Conservation (phyloP, 148 eudicot genomes). For the Camellia lanceoleosa region DNA sequence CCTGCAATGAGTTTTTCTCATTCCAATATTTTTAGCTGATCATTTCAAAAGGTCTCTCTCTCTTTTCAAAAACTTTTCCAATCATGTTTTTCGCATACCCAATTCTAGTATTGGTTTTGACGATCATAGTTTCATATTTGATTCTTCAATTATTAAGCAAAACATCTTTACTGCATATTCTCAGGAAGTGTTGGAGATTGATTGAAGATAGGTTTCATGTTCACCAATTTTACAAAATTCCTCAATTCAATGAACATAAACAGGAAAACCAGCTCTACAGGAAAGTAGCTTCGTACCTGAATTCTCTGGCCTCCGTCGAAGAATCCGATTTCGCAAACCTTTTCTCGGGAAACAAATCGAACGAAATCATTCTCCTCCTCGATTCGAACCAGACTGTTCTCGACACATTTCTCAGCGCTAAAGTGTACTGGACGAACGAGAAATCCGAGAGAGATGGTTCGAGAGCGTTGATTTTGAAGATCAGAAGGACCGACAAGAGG, state of each 20-base stretch:
- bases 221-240: conserved; percentile 46
- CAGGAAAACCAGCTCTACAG: conserved; percentile 54
- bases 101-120: not conserved
- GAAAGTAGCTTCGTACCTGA: conserved; percentile 44
- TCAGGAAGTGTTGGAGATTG: conserved; percentile 18
- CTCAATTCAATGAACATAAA: conserved; percentile 45
- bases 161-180: conserved; percentile 27
- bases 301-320: conserved; percentile 43
- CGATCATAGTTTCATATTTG: not conserved
- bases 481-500: conserved; percentile 49
- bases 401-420: conserved; percentile 45
- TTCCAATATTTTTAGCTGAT: too few relatives aligned
- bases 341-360: conserved; percentile 44
- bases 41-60: too few relatives aligned
- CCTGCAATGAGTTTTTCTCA: too few relatives aligned
- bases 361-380: conserved; percentile 46
- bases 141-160: conserved; percentile 26
- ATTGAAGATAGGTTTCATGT: conserved; percentile 35
- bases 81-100: not conserved
- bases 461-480: conserved; percentile 38
- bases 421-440: conserved; percentile 34
- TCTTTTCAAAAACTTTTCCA: too few relatives aligned
- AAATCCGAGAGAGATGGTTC: conserved; percentile 8
- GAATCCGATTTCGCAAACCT: conserved; percentile 56
- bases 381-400: conserved; percentile 36